A percentile compares a stretch with the other conserved stretches of the same genome.
Evolutionary conservation across 192 early-diverging fungal genomes (phyloP).

Genomic region (Coemansia sp.): DNA sequence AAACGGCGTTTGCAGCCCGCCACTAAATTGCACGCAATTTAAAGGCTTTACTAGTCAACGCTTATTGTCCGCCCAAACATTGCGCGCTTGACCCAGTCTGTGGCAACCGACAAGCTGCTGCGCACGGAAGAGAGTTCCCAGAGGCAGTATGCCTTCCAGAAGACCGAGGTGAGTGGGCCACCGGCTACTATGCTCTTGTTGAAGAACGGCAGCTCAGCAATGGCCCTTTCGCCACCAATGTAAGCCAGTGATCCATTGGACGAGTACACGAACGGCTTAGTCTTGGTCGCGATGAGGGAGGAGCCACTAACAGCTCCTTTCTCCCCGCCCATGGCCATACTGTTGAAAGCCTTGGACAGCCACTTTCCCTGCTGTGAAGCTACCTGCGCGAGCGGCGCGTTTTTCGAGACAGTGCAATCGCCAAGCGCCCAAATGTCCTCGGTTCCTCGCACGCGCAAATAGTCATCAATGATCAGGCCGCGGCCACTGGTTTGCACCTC

Average conservation of each 20-base stretch:
- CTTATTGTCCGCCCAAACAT: conserved; percentile 88
- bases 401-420: conserved; percentile 85
- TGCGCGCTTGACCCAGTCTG: conserved; percentile 87
- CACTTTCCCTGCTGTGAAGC: conserved; percentile 87
- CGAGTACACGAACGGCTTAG: conserved; percentile 61
- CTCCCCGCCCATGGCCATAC: conserved; percentile 46
- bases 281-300: conserved; percentile 17
- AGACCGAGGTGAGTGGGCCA: conserved; percentile 66
- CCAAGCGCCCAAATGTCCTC: conserved; percentile 76
- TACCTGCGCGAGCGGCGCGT: conserved; percentile 79
- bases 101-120: conserved; percentile 79
- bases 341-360: conserved; percentile 72
- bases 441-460: conserved; percentile 60
- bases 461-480: conserved; percentile 72
- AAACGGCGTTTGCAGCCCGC: not conserved
- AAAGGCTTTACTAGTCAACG: conserved; percentile 64
- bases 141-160: conserved; percentile 75
- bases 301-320: conserved; percentile 6
- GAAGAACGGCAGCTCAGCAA: conserved; percentile 62
- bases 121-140: conserved; percentile 80
- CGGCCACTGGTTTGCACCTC: conserved; percentile 34
- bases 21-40: not conserved
- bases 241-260: conserved; percentile 71
- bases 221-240: conserved; percentile 58
- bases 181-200: conserved; percentile 58